Conservation (phyloP, 2,329 filamentous ascomycete species). For the Pseudogymnoascus sp. region DNA sequence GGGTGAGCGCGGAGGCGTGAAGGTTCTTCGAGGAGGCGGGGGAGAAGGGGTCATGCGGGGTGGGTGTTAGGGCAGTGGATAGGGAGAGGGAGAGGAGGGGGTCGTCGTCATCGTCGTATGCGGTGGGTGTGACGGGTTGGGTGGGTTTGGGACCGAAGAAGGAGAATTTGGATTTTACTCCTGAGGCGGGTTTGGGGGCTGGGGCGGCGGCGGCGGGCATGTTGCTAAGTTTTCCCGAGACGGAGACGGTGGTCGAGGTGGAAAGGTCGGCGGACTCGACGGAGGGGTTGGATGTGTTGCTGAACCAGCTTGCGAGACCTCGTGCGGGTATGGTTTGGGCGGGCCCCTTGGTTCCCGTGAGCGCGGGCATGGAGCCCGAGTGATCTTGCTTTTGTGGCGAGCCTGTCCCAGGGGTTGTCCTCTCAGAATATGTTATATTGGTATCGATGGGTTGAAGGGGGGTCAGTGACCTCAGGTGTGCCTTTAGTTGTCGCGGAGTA, state of each 20-base stretch:
- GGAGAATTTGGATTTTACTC: background rate
- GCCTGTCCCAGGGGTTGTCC: background rate
- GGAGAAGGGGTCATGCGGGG: conserved; percentile 44
- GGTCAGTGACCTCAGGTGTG: background rate
- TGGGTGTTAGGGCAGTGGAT: conserved; percentile 21
- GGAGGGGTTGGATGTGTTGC: background rate
- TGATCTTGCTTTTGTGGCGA: background rate
- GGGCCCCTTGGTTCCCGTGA: background rate
- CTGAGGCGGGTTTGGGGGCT: background rate
- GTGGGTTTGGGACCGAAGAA: background rate
- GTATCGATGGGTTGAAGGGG: background rate
- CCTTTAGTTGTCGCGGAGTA: background rate
- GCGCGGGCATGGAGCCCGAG: background rate
- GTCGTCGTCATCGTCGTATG: background rate
- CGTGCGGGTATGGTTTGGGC: background rate
- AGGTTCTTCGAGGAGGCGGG: conserved; percentile 54
- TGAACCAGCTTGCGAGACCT: background rate
- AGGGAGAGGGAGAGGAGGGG: background rate
- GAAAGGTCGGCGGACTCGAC: background rate
- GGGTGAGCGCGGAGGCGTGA: conserved; percentile 47
- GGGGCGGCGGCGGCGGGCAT: background rate
- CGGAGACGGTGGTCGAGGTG: background rate
- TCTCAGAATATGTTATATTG: background rate
- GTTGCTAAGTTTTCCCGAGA: background rate
- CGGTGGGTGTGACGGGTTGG: background rate